These are phyloP conservation scores for Moringa oleifera DNA, from an alignment of 345 rosid genomes.

Conservation along the genomic window DNA sequence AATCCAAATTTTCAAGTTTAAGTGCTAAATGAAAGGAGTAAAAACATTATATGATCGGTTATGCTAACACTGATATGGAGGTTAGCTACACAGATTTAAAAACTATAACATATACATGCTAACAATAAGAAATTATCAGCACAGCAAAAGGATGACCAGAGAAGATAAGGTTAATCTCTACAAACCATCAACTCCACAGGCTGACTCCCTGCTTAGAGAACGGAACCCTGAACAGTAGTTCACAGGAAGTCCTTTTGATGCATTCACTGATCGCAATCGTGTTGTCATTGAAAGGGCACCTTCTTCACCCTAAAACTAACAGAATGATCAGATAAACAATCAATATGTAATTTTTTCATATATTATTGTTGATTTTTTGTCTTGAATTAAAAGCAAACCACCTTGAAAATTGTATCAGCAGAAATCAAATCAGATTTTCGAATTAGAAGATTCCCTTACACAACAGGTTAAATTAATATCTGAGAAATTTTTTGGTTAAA, in stretches of 20 bases:
- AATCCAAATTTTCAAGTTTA: constrained; percentile 2
- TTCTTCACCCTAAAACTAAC: constrained; percentile 79
- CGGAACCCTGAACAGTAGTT: constrained; percentile 97
- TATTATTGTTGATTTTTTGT: background rate
- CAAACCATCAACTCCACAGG: constrained; percentile 78
- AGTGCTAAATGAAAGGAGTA: background rate
- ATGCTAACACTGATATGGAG: background rate
- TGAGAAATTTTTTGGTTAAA: constrained; percentile 8
- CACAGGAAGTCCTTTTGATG: constrained; percentile 84
- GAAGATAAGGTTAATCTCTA: constrained; percentile 4
- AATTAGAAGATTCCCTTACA: background rate
- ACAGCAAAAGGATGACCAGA: background rate
- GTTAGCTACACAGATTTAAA: background rate
- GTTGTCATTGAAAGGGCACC: constrained; percentile 98
- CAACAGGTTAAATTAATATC: background rate
- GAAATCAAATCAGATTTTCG: background rate
- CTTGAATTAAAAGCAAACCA: background rate
- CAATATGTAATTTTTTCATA: background rate
- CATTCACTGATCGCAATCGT: constrained; percentile 54
- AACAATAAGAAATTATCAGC: background rate
- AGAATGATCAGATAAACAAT: constrained; percentile 14
- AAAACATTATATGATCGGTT: background rate
- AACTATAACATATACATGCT: background rate
- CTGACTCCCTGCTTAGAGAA: constrained; percentile 49
- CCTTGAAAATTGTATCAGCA: background rate